These are phyloP conservation scores for Talaromyces sp. DNA, from an alignment of 2,329 filamentous ascomycete species.

Conservation along the genomic window DNA sequence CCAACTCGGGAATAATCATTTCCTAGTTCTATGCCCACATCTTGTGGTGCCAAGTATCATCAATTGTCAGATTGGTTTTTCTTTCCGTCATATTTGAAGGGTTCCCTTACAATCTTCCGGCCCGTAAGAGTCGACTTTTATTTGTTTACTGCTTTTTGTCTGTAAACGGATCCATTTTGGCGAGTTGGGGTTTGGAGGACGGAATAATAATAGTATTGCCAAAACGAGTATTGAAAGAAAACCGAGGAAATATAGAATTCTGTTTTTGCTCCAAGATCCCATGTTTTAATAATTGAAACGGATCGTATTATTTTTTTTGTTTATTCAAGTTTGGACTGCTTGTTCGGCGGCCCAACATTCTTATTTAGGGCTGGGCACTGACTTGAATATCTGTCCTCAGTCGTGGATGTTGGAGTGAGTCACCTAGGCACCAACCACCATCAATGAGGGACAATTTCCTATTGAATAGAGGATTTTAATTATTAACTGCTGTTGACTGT, in stretches of 20 bases:
- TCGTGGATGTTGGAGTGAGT: neutral
- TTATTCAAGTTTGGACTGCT: neutral
- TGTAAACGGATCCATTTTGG: neutral
- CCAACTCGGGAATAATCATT: neutral
- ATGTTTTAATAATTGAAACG: neutral
- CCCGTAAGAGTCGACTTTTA: neutral
- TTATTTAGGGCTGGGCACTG: neutral
- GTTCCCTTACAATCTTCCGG: neutral
- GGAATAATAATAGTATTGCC: neutral
- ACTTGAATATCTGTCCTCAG: neutral
- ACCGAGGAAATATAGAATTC: neutral
- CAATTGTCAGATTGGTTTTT: neutral
- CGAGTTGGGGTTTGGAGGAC: neutral
- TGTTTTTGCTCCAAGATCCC: neutral
- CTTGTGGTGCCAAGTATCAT: neutral
- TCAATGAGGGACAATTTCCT: neutral
- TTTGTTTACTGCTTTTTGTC: neutral
- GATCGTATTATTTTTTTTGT: neutral
- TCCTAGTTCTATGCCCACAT: neutral
- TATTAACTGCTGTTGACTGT: too few relatives aligned
- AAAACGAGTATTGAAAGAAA: neutral
- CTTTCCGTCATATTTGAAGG: too few relatives aligned
- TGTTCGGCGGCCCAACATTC: neutral
- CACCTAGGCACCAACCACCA: neutral
- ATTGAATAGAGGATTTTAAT: neutral